Percentiles rank a stretch among this genome's conserved stretches.
Conservation (phyloP, 345 rosid species). For the Populus deltoides region DNA sequence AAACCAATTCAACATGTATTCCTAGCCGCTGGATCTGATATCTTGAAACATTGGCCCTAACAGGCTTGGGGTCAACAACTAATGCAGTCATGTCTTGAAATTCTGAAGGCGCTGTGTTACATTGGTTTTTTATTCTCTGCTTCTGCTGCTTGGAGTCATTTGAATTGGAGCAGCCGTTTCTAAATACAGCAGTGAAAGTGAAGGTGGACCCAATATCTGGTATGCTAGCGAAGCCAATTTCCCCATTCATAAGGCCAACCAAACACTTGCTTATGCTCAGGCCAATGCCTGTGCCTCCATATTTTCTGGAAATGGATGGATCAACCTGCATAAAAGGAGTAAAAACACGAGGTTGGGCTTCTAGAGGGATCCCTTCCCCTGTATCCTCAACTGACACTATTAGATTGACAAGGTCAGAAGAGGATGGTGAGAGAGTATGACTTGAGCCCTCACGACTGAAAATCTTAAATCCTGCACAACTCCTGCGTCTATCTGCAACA, state of each 20-base stretch:
- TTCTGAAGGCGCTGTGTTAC: conserved; percentile 40
- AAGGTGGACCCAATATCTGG: conserved; percentile 86
- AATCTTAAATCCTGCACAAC: conserved; percentile 69
- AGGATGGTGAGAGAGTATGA: conserved; percentile 26
- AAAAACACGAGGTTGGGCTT: conserved; percentile 84
- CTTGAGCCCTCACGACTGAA: conserved; percentile 49
- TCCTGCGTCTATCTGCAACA: conserved; percentile 63
- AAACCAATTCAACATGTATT: conserved; percentile 56
- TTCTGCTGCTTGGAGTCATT: conserved; percentile 45
- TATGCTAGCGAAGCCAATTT: conserved; percentile 76
- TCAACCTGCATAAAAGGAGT: conserved; percentile 96
- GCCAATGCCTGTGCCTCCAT: conserved; percentile 96
- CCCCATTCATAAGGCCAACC: conserved; percentile 89
- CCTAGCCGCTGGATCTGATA: conserved; percentile 83
- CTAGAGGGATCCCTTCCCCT: conserved; percentile 82
- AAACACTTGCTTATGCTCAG: conserved; percentile 95
- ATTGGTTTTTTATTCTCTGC: conserved; percentile 43
- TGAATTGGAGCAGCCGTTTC: conserved; percentile 41
- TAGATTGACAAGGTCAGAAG: conserved; percentile 49
- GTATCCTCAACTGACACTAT: conserved; percentile 95
- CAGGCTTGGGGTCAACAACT: conserved; percentile 70
- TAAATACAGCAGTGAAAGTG: conserved; percentile 80
- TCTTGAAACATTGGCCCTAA: conserved; percentile 69
- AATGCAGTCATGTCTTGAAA: conserved; percentile 70
- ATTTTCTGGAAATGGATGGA: conserved; percentile 81